phyloP scores from a whole-genome alignment of 768 basidiomycete genomes.

The Leccinum boreale region DNA sequence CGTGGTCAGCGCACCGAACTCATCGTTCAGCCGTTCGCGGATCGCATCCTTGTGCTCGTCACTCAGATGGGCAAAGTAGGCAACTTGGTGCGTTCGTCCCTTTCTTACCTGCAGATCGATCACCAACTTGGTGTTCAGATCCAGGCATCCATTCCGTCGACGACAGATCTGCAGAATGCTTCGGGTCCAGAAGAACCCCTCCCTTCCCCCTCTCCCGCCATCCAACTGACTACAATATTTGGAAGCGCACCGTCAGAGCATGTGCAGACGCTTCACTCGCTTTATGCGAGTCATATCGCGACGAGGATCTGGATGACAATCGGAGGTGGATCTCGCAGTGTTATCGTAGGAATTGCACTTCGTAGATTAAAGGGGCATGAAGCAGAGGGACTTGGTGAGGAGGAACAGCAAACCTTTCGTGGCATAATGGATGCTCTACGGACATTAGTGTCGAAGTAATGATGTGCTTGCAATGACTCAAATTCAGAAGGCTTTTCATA shows the following conservation, averaged over 20 bases:
- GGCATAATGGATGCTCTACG: conserved; percentile 49
- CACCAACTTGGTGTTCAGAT: conserved; percentile 46
- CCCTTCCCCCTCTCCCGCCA: conserved; percentile 65
- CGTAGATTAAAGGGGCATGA: conserved; percentile 32
- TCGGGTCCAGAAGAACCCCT: conserved; percentile 36
- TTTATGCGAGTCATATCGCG: conserved; percentile 86
- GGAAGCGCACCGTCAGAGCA: conserved; percentile 71
- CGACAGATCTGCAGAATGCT: conserved; percentile 45
- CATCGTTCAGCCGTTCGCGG: conserved; percentile 73
- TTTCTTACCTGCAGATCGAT: background rate
- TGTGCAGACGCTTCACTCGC: conserved; percentile 65
- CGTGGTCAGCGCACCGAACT: conserved; percentile 67
- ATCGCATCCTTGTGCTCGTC: conserved; percentile 80
- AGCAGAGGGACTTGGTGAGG: conserved; percentile 29
- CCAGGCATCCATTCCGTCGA: conserved; percentile 72
- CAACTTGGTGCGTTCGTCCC: conserved; percentile 54
- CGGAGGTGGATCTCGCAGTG: conserved; percentile 47
- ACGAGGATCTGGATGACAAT: conserved; percentile 72
- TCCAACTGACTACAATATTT: conserved; percentile 74
- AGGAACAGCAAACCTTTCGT: conserved; percentile 45
- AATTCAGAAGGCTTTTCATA: too few relatives aligned
- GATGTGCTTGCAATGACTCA: too few relatives aligned
- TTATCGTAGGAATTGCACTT: conserved; percentile 77
- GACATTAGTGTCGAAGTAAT: conserved; percentile 28
- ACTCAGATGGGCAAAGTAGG: conserved; percentile 93